A percentile compares a stretch with the other conserved stretches of the same genome.
Conservation (phyloP, 805 yeast species). For the Wickerhamiella shivajii region DNA sequence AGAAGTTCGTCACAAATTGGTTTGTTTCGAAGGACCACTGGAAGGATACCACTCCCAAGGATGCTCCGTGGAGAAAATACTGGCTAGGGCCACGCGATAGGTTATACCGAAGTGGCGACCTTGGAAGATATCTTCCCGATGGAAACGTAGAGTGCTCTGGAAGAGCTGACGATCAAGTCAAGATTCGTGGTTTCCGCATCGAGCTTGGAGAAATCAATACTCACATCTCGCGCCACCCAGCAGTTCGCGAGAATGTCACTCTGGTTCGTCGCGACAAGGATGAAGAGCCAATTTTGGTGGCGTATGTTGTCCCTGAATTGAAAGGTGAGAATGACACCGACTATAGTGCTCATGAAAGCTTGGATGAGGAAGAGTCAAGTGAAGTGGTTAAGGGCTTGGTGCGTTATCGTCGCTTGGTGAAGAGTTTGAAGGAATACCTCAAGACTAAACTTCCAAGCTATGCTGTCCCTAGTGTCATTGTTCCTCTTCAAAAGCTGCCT, state of each 20-base stretch:
- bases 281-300: constrained; percentile 80
- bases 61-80: constrained; percentile 54
- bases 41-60: constrained; percentile 31
- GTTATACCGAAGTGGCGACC: constrained; percentile 90
- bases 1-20: constrained; percentile 88
- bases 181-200: constrained; percentile 95
- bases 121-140: constrained; percentile 91
- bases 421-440: constrained; percentile 66
- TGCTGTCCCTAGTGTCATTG: constrained; percentile 84
- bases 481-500: constrained; percentile 76
- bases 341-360: constrained; percentile 29
- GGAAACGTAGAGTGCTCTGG: constrained; percentile 98
- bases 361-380: constrained; percentile 29
- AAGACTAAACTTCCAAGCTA: constrained; percentile 82
- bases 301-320: constrained; percentile 77
- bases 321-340: constrained; percentile 30
- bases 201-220: constrained; percentile 98
- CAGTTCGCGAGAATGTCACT: constrained; percentile 85
- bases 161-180: constrained; percentile 97
- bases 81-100: constrained; percentile 96
- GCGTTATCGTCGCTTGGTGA: constrained; percentile 58
- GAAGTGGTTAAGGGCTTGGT: constrained; percentile 71
- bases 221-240: constrained; percentile 83
- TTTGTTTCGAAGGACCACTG: constrained; percentile 56
- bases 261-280: constrained; percentile 83